phyloP scores from a whole-genome alignment of 2,329 filamentous ascomycete species.

The Chrysoporthe cubensis region DNA sequence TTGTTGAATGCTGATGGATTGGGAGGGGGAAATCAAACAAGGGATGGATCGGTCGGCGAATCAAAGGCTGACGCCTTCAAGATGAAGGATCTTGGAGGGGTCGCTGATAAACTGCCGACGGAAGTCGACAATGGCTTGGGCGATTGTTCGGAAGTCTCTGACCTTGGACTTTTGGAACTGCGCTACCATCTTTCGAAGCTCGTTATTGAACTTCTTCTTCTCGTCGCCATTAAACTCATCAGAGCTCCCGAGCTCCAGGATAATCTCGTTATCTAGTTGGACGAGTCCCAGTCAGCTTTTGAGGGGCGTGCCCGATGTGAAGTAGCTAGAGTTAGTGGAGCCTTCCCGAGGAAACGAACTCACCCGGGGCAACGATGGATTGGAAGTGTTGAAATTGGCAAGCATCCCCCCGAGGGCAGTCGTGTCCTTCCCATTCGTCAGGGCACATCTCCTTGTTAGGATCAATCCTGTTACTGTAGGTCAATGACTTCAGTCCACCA shows the following conservation, averaged over 20 bases:
- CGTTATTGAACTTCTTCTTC: slow-evolving; percentile 63
- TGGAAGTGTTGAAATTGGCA: slow-evolving; percentile 84
- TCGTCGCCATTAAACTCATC: slow-evolving; percentile 66
- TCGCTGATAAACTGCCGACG: slow-evolving; percentile 68
- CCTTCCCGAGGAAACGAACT: slow-evolving; percentile 48
- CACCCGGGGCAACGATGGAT: slow-evolving; percentile 74
- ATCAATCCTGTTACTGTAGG: slow-evolving; percentile 91
- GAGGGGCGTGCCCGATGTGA: slow-evolving; percentile 40
- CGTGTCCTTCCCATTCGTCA: slow-evolving; percentile 70
- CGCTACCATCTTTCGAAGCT: slow-evolving; percentile 64
- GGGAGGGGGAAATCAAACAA: not conserved
- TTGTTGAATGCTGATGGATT: not conserved
- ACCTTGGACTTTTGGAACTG: slow-evolving; percentile 62
- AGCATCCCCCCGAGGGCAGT: slow-evolving; percentile 70
- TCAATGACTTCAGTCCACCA: slow-evolving; percentile 84
- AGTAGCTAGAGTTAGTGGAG: slow-evolving; percentile 27
- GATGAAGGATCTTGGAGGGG: slow-evolving; percentile 63
- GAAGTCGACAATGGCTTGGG: slow-evolving; percentile 68
- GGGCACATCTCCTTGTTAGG: slow-evolving; percentile 74
- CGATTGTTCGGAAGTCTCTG: slow-evolving; percentile 69
- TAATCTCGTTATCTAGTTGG: slow-evolving; percentile 69
- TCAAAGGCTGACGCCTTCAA: slow-evolving; percentile 50
- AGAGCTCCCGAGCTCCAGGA: slow-evolving; percentile 70
- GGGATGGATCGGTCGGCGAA: not conserved
- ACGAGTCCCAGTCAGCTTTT: slow-evolving; percentile 52